Evolutionary conservation across 1,284 basidiomycete species (phyloP), one percentile per base, ranked within the genome.

Genomic region (Pascua guehoae): DNA sequence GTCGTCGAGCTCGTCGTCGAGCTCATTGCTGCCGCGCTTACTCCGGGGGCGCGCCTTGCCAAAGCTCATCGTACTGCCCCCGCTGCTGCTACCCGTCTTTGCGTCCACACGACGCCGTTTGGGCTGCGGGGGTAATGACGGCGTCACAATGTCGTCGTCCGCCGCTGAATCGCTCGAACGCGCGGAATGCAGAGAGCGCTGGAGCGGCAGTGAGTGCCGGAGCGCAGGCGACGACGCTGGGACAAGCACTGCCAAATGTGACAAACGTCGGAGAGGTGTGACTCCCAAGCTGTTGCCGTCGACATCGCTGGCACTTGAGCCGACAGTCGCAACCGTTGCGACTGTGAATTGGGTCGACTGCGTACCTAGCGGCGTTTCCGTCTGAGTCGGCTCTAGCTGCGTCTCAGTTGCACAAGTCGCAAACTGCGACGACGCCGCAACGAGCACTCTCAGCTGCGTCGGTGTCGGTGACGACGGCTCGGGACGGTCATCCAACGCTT

Each of bases 141-240:
- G 67, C 1, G 69, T 71, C 18, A 64, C 64, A 32, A 68, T 57
- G 54, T 60, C 58, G n/a, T 72, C 69, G 8, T 68, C 67, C 1
- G 54, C 64, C 4, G 69, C 52, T 3, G 63, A 64, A 48, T 73
- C 73, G 41, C 67, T 71, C 12, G 64, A 63, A 10, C 46, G 24
- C 8, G 16, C 43, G 9, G 41, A 16, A n/a, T 16, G 14, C 2
- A 43, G 36, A 17, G 32, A 53, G 24, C 11, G 18, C 15, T 41
- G 37, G 32, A 14, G 32, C 16, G 40, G n/a, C 14, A 16, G 15
- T 36, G 42, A 42, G 24, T 5, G 50, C 39, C 37, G 51, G 14
- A 18, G 40, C 36, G 16, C 38, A 12, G 65, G 59, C 5, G 64
- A 66, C 8, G 66, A 65, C 2, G 54, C 54, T 5, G 66, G 62